phyloP scores from a whole-genome alignment of 2,329 filamentous ascomycete species.

The Fusarium sp. region DNA sequence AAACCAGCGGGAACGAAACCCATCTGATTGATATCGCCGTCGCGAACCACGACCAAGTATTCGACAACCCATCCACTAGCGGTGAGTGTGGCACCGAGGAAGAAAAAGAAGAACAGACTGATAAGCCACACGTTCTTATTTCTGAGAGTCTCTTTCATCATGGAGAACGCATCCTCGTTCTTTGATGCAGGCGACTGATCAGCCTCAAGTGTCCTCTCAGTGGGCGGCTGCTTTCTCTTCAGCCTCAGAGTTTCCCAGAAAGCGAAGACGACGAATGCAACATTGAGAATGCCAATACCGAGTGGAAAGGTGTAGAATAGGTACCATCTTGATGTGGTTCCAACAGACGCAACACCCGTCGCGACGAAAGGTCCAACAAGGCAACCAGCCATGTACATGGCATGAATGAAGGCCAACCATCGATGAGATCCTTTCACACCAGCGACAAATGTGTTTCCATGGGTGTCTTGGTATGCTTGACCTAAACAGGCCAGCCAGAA shows the following conservation, averaged over 20 bases:
- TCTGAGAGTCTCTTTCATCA: constrained; percentile 63
- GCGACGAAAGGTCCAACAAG: constrained; percentile 70
- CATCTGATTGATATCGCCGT: constrained; percentile 69
- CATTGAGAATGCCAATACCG: constrained; percentile 66
- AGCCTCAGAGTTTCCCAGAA: constrained; percentile 65
- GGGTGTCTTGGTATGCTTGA: constrained; percentile 75
- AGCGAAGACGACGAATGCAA: constrained; percentile 61
- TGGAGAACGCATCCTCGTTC: constrained; percentile 55
- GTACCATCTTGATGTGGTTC: constrained; percentile 61
- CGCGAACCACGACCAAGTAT: constrained; percentile 72
- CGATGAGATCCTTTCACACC: constrained; percentile 67
- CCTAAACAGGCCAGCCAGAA: constrained; percentile 73
- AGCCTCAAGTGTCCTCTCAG: constrained; percentile 18
- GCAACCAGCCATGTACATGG: constrained; percentile 72
- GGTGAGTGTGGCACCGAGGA: constrained; percentile 69
- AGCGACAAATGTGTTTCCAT: constrained; percentile 74
- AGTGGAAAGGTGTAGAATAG: constrained; percentile 71
- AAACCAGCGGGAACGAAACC: constrained; percentile 75
- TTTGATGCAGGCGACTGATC: constrained; percentile 15
- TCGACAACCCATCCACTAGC: constrained; percentile 76
- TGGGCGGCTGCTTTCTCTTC: constrained; percentile 33
- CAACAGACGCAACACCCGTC: constrained; percentile 63
- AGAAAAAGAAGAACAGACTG: constrained; percentile 76
- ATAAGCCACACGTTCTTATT: constrained; percentile 69
- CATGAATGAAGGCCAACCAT: constrained; percentile 76